phyloP scores from a whole-genome alignment of 768 basidiomycete genomes.

The Termitomyces sp. region DNA sequence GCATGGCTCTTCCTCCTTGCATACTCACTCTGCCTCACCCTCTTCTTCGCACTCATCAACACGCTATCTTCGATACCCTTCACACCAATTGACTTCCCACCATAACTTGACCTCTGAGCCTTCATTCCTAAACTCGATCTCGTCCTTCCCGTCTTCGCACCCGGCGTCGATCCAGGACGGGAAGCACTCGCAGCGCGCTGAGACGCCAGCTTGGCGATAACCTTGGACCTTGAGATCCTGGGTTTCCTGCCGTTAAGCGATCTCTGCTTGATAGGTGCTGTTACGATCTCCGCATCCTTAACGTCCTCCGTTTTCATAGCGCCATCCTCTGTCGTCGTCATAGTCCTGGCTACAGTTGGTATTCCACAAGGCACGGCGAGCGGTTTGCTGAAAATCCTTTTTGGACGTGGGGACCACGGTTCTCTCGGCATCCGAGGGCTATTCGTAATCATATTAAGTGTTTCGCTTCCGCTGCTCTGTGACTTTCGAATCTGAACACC shows the following conservation, averaged over 20 bases:
- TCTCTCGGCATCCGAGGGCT: constrained; percentile 14
- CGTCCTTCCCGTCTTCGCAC: constrained; percentile 24
- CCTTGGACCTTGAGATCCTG: constrained; percentile 75
- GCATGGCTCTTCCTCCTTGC: constrained; percentile 48
- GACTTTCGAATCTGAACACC: background rate
- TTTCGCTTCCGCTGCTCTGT: background rate
- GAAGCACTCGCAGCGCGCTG: constrained; percentile 47
- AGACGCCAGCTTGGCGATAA: constrained; percentile 70
- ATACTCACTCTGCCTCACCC: constrained; percentile 74
- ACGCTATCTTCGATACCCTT: constrained; percentile 29
- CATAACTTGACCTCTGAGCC: constrained; percentile 32
- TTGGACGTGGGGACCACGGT: constrained; percentile 23
- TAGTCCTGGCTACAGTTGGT: constrained; percentile 27
- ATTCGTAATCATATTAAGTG: constrained; percentile 28
- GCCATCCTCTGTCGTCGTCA: background rate
- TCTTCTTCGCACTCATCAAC: constrained; percentile 64
- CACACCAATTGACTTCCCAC: constrained; percentile 23
- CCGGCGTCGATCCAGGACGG: constrained; percentile 9
- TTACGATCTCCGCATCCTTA: background rate
- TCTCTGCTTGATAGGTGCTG: constrained; percentile 14
- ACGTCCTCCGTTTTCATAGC: background rate
- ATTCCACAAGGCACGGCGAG: constrained; percentile 33
- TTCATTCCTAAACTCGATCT: constrained; percentile 51
- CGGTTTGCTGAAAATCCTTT: constrained; percentile 50
- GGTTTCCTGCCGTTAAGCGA: constrained; percentile 52